These are phyloP conservation scores for Pseudogymnoascus sp. DNA, from an alignment of 2,329 filamentous ascomycete species.

Conservation along the genomic window DNA sequence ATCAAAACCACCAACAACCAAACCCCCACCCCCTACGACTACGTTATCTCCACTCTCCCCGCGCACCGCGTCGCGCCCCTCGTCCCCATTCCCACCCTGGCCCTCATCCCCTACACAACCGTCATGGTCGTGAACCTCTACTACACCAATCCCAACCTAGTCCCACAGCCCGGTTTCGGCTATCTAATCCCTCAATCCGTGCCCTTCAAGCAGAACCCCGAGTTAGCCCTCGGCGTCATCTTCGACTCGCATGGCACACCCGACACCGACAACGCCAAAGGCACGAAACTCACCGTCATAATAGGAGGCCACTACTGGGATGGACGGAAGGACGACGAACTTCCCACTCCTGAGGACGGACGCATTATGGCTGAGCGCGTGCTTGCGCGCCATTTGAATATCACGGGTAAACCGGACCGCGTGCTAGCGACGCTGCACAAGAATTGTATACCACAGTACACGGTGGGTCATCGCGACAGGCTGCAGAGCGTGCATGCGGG, in stretches of 20 bases:
- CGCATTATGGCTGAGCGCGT: conserved; percentile 61
- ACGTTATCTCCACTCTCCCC: conserved; percentile 56
- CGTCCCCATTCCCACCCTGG: conserved; percentile 39
- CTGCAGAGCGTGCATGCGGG: conserved; percentile 25
- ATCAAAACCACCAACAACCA: conserved; percentile 25
- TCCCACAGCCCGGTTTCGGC: conserved; percentile 67
- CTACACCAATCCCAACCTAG: conserved; percentile 57
- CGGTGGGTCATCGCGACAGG: conserved; percentile 55
- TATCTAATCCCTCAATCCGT: conserved; percentile 80
- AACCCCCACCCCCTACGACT: conserved; percentile 36
- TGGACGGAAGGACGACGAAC: conserved; percentile 34
- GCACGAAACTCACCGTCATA: conserved; percentile 90
- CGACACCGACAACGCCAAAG: conserved; percentile 34
- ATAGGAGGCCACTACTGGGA: conserved; percentile 91
- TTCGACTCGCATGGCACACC: conserved; percentile 58
- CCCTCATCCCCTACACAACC: conserved; percentile 56
- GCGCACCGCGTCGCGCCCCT: conserved; percentile 11
- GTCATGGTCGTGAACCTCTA: conserved; percentile 92
- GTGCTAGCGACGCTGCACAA: conserved; percentile 51
- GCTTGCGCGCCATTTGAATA: conserved; percentile 65
- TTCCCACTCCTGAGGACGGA: conserved; percentile 59
- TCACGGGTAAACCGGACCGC: conserved; percentile 52
- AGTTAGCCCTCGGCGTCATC: conserved; percentile 79
- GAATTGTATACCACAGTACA: conserved; percentile 86
- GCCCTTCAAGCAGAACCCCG: conserved; percentile 64